Evolutionary conservation across 805 yeast species (phyloP).

Genomic region (Pichia ethanolica): DNA sequence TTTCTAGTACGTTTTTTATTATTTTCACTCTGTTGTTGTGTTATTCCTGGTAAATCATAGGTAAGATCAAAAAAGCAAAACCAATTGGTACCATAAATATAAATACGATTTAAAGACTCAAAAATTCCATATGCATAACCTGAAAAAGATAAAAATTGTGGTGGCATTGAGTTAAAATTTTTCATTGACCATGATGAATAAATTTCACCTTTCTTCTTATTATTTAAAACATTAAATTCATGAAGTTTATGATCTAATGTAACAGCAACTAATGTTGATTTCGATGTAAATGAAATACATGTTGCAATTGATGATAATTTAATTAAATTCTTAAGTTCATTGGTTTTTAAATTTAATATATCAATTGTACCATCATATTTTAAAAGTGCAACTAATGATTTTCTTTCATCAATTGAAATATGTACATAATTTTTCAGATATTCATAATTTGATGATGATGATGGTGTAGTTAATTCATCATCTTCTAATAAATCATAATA

Average conservation of each 20-base stretch:
- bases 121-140: slow-evolving; percentile 75
- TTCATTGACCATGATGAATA: slow-evolving; percentile 73
- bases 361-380: slow-evolving; percentile 64
- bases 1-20: slow-evolving; percentile 29
- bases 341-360: slow-evolving; percentile 29
- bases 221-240: slow-evolving; percentile 46
- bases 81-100: slow-evolving; percentile 91
- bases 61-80: slow-evolving; percentile 60
- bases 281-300: slow-evolving; percentile 47
- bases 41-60: slow-evolving; percentile 1
- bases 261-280: slow-evolving; percentile 47
- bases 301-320: slow-evolving; percentile 47
- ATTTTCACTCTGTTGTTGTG: slow-evolving; percentile 9
- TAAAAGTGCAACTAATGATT: slow-evolving; percentile 45
- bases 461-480: not conserved
- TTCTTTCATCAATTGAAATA: slow-evolving; percentile 40
- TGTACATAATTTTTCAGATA: slow-evolving; percentile 46
- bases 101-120: slow-evolving; percentile 38
- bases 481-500: slow-evolving; percentile 26
- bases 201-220: slow-evolving; percentile 20
- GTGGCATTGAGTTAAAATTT: slow-evolving; percentile 71
- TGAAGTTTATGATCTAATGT: slow-evolving; percentile 69
- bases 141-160: slow-evolving; percentile 44
- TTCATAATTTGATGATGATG: not conserved
- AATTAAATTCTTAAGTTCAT: slow-evolving; percentile 35